Evolutionary conservation across 2,329 filamentous ascomycete species (phyloP).

Genomic region (Cladosporium halotolerans): DNA sequence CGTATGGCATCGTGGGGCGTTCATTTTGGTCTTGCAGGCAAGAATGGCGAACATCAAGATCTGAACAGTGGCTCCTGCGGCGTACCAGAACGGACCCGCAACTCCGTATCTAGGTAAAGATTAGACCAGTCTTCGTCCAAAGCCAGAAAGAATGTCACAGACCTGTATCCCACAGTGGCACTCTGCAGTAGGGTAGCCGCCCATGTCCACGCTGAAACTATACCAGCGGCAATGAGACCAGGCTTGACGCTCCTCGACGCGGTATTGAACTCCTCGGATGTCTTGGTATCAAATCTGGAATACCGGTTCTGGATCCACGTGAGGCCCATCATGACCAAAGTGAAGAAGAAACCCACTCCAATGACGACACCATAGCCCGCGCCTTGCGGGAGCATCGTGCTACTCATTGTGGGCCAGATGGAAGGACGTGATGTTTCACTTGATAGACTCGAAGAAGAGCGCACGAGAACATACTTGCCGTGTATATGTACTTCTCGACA

Average conservation of each 20-base stretch:
- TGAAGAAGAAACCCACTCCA: constrained; percentile 65
- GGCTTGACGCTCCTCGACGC: constrained; percentile 81
- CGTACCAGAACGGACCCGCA: constrained; percentile 31
- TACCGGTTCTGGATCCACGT: constrained; percentile 36
- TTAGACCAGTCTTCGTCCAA: neutral
- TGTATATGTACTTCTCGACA: neutral
- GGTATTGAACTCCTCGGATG: constrained; percentile 85
- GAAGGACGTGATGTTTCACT: neutral
- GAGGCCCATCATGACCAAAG: constrained; percentile 33
- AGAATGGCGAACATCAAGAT: constrained; percentile 39
- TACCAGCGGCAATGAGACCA: constrained; percentile 74
- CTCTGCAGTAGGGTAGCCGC: constrained; percentile 31
- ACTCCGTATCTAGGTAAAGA: constrained; percentile 22
- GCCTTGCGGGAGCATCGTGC: constrained; percentile 14
- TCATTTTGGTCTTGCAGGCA: constrained; percentile 36
- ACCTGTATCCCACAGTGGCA: constrained; percentile 27
- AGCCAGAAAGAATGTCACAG: neutral
- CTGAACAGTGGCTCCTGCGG: constrained; percentile 37
- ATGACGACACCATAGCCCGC: constrained; percentile 70
- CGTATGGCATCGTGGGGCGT: constrained; percentile 28
- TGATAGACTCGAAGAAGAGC: neutral
- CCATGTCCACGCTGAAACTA: constrained; percentile 85
- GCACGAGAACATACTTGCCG: neutral
- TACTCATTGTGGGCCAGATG: neutral
- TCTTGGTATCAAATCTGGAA: constrained; percentile 55